phyloP scores from a whole-genome alignment of 73 alveolate species.

The Paramecium pentaurelia region DNA sequence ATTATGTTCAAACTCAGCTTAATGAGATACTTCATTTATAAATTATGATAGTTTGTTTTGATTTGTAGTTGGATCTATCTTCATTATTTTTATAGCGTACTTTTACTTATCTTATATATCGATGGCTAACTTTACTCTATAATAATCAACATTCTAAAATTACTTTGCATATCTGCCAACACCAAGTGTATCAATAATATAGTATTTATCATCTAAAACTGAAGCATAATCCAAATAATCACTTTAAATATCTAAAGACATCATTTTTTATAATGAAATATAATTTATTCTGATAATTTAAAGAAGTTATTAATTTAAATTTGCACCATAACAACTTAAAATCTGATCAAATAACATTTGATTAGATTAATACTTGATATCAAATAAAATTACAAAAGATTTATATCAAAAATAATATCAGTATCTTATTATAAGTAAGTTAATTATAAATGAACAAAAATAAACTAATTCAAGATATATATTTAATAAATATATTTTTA shows the following conservation, averaged over 20 bases:
- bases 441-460: not conserved
- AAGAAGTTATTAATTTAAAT: not conserved
- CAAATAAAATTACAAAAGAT: no score
- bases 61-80: slow-evolving; percentile 22
- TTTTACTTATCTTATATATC: slow-evolving; percentile 12
- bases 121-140: slow-evolving; percentile 33
- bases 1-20: slow-evolving; percentile 16
- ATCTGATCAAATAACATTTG: not conserved
- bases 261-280: slow-evolving; percentile 14
- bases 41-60: not conserved
- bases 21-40: not conserved
- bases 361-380: not conserved
- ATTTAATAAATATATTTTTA: not conserved
- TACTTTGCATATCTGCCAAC: slow-evolving; percentile 40
- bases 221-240: slow-evolving; percentile 48
- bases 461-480: not conserved
- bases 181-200: slow-evolving; percentile 18
- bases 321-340: not conserved
- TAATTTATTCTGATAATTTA: not conserved
- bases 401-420: not conserved
- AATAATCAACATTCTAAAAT: not conserved
- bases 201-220: not conserved
- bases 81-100: slow-evolving; percentile 35
- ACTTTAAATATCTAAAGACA: slow-evolving; percentile 42
- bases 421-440: not conserved